Percentiles rank a stretch among this genome's conserved stretches.
phyloP scores from a whole-genome alignment of 768 basidiomycete genomes.

The Sistotremastrum niveocremeum region DNA sequence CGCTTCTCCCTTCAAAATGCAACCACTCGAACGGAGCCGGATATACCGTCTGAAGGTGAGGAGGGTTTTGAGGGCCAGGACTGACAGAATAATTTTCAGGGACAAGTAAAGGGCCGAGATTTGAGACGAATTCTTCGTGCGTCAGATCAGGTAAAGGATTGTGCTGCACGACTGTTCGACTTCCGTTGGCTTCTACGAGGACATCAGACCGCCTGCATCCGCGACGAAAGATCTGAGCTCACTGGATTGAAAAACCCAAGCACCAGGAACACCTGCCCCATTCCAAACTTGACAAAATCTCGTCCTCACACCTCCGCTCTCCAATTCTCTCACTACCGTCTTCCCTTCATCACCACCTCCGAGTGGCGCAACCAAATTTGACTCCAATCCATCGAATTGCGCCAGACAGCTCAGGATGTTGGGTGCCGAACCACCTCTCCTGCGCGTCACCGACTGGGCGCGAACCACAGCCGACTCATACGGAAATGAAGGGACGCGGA shows the following conservation, averaged over 20 bases:
- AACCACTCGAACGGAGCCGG: constrained; percentile 80
- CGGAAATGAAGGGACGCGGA: constrained; percentile 49
- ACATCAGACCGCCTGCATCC: not conserved
- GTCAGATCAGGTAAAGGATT: constrained; percentile 79
- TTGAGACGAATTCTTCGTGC: constrained; percentile 73
- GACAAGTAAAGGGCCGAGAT: constrained; percentile 67
- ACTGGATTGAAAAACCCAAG: constrained; percentile 74
- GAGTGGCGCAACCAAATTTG: constrained; percentile 61
- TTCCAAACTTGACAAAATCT: constrained; percentile 64
- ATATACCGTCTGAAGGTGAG: constrained; percentile 27
- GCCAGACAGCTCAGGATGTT: constrained; percentile 58
- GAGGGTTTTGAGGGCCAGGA: constrained; percentile 14
- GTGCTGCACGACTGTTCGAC: constrained; percentile 68
- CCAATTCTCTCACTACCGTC: constrained; percentile 49
- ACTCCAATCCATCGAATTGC: constrained; percentile 53
- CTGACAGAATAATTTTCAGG: constrained; percentile 60
- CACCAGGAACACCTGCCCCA: constrained; percentile 58
- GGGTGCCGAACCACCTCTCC: constrained; percentile 61
- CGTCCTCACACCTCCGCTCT: constrained; percentile 53
- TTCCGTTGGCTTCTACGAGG: constrained; percentile 36
- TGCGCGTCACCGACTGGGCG: constrained; percentile 55
- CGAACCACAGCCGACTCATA: constrained; percentile 43
- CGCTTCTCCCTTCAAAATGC: constrained; percentile 71
- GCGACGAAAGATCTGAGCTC: constrained; percentile 8
- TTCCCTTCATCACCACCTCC: constrained; percentile 59